phyloP scores from a whole-genome alignment of 306 rosid species.

The Macrotyloma uniflorum region DNA sequence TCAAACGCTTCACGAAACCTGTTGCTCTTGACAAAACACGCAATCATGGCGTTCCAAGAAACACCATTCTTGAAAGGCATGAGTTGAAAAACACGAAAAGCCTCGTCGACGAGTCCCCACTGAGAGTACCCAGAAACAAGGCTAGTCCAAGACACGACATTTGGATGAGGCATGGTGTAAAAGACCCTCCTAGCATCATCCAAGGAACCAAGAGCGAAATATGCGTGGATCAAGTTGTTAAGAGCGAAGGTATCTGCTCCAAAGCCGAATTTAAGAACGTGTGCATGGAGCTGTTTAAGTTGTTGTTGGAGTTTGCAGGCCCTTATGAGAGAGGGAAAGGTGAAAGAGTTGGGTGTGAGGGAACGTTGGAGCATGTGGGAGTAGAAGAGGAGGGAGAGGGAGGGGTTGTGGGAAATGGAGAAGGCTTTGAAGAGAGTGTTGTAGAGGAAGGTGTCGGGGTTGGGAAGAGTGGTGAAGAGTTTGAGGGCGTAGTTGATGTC shows the following conservation, averaged over 20 bases:
- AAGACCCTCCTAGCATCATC: slow-evolving; percentile 59
- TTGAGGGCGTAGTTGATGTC: slow-evolving; percentile 56
- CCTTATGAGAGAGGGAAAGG: slow-evolving; percentile 58
- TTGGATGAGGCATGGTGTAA: slow-evolving; percentile 43
- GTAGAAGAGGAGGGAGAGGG: slow-evolving; percentile 48
- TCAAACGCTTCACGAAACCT: slow-evolving; percentile 60
- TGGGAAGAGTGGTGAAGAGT: slow-evolving; percentile 48
- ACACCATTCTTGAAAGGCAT: slow-evolving; percentile 56
- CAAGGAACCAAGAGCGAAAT: slow-evolving; percentile 45
- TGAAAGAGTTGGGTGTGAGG: slow-evolving; percentile 53
- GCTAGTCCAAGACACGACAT: slow-evolving; percentile 66
- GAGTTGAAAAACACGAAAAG: slow-evolving; percentile 50
- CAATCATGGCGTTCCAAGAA: slow-evolving; percentile 75
- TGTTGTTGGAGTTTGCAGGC: slow-evolving; percentile 45
- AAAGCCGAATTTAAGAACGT: slow-evolving; percentile 60
- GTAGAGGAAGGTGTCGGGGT: slow-evolving; percentile 64
- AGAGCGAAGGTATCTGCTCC: slow-evolving; percentile 43
- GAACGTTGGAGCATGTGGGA: slow-evolving; percentile 50
- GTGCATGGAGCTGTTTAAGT: slow-evolving; percentile 65
- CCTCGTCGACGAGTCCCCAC: slow-evolving; percentile 55
- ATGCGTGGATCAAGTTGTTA: slow-evolving; percentile 57
- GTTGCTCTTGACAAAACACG: slow-evolving; percentile 57
- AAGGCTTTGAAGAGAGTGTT: slow-evolving; percentile 59
- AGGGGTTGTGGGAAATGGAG: slow-evolving; percentile 27
- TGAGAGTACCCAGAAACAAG: slow-evolving; percentile 59